Evolutionary conservation across 2,329 filamentous ascomycete genomes (phyloP).

Genomic region (Epicoccum sorghinum): DNA sequence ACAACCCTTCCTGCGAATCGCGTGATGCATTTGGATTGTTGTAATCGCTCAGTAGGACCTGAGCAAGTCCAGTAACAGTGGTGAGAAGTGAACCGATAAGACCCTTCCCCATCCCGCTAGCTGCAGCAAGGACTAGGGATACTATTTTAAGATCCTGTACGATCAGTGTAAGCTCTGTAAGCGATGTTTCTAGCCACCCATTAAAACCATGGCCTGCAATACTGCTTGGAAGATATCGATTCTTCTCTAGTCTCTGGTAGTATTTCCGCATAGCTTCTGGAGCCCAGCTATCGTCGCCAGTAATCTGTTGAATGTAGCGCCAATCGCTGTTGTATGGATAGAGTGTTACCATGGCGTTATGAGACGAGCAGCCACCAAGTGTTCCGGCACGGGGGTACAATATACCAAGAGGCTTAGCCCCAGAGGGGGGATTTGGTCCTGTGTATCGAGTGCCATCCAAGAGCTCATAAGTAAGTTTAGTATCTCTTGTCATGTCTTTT

Average conservation of each 20-base stretch:
- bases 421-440: slow-evolving; percentile 58
- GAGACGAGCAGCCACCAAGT: slow-evolving; percentile 63
- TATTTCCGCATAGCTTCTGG: slow-evolving; percentile 65
- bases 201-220: slow-evolving; percentile 59
- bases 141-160: slow-evolving; percentile 60
- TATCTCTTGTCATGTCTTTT: slow-evolving; percentile 57
- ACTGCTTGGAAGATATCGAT: slow-evolving; percentile 55
- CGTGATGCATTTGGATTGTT: slow-evolving; percentile 55
- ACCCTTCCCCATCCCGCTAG: slow-evolving; percentile 55
- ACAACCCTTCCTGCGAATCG: slow-evolving; percentile 57
- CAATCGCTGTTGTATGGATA: slow-evolving; percentile 65
- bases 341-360: slow-evolving; percentile 65
- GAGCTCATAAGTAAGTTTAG: slow-evolving; percentile 58
- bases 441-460: slow-evolving; percentile 51
- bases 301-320: slow-evolving; percentile 61
- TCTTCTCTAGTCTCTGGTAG: slow-evolving; percentile 59
- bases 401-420: slow-evolving; percentile 58
- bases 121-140: slow-evolving; percentile 57
- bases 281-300: slow-evolving; percentile 65
- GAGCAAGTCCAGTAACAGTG: slow-evolving; percentile 53
- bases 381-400: slow-evolving; percentile 63
- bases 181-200: slow-evolving; percentile 61
- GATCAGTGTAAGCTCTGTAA: slow-evolving; percentile 58
- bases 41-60: slow-evolving; percentile 56
- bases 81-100: slow-evolving; percentile 42